Conservation (phyloP, 495 filamentous ascomycete genomes). For the Xylona heveae region DNA sequence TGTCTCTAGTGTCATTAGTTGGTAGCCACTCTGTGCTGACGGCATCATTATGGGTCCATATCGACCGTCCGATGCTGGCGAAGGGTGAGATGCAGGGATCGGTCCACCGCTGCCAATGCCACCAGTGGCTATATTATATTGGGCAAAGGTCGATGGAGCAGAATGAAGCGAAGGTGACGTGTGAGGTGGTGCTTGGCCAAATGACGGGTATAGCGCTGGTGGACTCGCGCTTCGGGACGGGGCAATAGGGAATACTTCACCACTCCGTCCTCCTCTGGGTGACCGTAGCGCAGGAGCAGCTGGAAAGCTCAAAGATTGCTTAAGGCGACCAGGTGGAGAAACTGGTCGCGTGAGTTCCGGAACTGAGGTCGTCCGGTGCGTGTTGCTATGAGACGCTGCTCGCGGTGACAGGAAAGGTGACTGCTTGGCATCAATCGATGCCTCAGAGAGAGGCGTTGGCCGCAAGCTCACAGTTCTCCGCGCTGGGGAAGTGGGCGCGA, state of each 20-base stretch:
- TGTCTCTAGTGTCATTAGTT: slow-evolving; percentile 15
- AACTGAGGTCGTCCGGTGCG: slow-evolving; percentile 7
- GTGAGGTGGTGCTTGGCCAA: too few species aligned
- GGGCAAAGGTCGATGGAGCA: slow-evolving; percentile 12
- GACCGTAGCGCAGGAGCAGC: slow-evolving; percentile 21
- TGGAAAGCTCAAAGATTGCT: slow-evolving; percentile 14
- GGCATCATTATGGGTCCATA: slow-evolving; percentile 10
- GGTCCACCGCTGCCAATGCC: slow-evolving; percentile 8
- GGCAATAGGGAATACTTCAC: slow-evolving; percentile 9
- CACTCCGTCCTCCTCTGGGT: slow-evolving; percentile 22
- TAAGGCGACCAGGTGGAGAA: slow-evolving; percentile 8
- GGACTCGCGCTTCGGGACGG: slow-evolving; percentile 2
- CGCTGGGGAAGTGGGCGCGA: slow-evolving; percentile 44
- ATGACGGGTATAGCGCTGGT: too few species aligned
- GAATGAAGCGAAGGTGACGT: slow-evolving; percentile 3
- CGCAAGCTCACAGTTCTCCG: slow-evolving; percentile 21
- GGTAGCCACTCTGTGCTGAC: slow-evolving; percentile 8
- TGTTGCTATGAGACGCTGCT: slow-evolving; percentile 9
- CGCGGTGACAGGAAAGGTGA: slow-evolving; percentile 18
- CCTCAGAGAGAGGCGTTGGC: slow-evolving; percentile 19
- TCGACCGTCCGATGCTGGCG: slow-evolving; percentile 6
- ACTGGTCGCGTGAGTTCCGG: slow-evolving; percentile 7
- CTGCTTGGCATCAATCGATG: slow-evolving; percentile 24
- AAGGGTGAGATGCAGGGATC: slow-evolving; percentile 6
- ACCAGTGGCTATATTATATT: too few species aligned